phyloP scores from a whole-genome alignment of 306 rosid species.

The Begonia fuchsioides region DNA sequence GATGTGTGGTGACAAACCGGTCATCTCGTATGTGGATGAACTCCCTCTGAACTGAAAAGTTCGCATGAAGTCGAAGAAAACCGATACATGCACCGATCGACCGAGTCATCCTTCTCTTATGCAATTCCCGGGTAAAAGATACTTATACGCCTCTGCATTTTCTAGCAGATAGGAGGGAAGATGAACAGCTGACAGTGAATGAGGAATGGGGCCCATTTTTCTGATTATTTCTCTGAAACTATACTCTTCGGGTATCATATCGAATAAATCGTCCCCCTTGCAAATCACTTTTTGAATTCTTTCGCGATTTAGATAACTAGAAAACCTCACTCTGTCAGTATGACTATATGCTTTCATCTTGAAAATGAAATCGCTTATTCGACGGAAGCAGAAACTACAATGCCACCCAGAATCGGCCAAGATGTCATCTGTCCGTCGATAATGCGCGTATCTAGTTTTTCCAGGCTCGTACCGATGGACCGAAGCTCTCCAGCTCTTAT shows the following conservation, averaged over 20 bases:
- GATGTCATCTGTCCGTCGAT: constrained; percentile 70
- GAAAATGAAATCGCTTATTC: constrained; percentile 67
- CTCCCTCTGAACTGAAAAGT: too few relatives aligned
- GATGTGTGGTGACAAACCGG: too few relatives aligned
- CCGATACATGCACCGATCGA: too few relatives aligned
- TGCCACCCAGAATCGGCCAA: constrained; percentile 99
- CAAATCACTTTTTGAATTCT: constrained; percentile 82
- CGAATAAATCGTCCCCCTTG: constrained; percentile 69
- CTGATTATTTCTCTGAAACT: constrained; percentile 89
- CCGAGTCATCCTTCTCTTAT: constrained; percentile 28
- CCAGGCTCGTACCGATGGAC: constrained; percentile 61
- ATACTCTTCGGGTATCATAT: constrained; percentile 98
- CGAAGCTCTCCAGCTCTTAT: constrained; percentile 96
- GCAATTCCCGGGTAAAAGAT: constrained; percentile 90
- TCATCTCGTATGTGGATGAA: too few relatives aligned
- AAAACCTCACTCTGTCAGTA: constrained; percentile 73
- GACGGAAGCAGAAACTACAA: constrained; percentile 96
- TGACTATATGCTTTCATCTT: constrained; percentile 99
- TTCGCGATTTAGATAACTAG: constrained; percentile 50
- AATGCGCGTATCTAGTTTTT: constrained; percentile 79
- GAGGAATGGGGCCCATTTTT: constrained; percentile 98
- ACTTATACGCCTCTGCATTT: constrained; percentile 63
- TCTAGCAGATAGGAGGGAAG: constrained; percentile 84
- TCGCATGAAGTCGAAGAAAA: too few relatives aligned
- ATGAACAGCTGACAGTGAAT: constrained; percentile 89